Percentiles rank a stretch among this genome's conserved stretches.
Conservation (phyloP, 2,329 filamentous ascomycete genomes). For the Pseudogymnoascus sp. region DNA sequence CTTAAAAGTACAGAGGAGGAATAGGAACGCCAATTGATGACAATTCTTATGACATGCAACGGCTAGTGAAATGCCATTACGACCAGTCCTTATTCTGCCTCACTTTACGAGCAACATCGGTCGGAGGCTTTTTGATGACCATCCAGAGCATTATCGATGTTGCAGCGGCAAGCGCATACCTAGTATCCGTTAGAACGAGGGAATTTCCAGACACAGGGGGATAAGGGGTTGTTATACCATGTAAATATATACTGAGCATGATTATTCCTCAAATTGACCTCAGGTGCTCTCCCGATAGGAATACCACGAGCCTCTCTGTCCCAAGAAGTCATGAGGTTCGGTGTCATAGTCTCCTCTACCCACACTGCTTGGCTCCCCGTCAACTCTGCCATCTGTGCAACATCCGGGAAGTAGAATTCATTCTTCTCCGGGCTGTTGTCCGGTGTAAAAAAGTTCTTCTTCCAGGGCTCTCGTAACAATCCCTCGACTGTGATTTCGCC, state of each 20-base stretch:
- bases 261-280: conserved; percentile 92
- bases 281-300: conserved; percentile 77
- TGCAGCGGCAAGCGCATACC: conserved; percentile 77
- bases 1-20: not conserved
- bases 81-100: conserved; percentile 71
- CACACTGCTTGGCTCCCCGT: conserved; percentile 82
- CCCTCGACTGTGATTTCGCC: conserved; percentile 76
- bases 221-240: conserved; percentile 58
- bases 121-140: conserved; percentile 79
- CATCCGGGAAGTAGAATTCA: conserved; percentile 93
- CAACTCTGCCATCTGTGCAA: conserved; percentile 78
- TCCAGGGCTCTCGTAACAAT: conserved; percentile 79
- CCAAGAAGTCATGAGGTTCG: conserved; percentile 68
- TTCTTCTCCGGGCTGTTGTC: conserved; percentile 75
- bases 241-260: conserved; percentile 98
- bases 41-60: not conserved
- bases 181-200: conserved; percentile 31
- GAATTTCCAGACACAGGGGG: not conserved
- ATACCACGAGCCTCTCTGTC: conserved; percentile 73
- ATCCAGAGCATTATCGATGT: conserved; percentile 96
- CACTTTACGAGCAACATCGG: conserved; percentile 63
- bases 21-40: conserved; percentile 22
- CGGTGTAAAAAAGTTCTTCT: conserved; percentile 97
- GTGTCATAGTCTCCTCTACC: conserved; percentile 91
- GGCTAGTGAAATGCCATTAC: conserved; percentile 21